Percentiles rank a stretch among this genome's conserved stretches.
Conservation (phyloP, 768 basidiomycete genomes). For the Sarcomyxa edulis region DNA sequence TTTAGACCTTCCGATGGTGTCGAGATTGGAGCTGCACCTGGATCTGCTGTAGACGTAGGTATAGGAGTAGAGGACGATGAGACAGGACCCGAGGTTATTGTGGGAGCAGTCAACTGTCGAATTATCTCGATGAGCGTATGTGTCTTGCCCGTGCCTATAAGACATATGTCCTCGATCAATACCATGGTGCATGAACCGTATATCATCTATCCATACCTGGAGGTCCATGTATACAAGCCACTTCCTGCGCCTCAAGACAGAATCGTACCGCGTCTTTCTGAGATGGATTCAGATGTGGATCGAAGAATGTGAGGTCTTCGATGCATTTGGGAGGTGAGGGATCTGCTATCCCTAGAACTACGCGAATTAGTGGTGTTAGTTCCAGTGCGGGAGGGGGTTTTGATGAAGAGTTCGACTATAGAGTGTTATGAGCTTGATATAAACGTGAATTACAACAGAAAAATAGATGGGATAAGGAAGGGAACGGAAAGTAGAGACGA, state of each 20-base stretch:
- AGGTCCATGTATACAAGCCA: slow-evolving; percentile 96
- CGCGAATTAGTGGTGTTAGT: slow-evolving; percentile 50
- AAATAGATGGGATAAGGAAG: slow-evolving; percentile 13
- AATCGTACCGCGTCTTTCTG: slow-evolving; percentile 84
- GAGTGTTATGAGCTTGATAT: slow-evolving; percentile 30
- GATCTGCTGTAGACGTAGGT: no score
- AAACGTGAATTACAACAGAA: slow-evolving; percentile 10
- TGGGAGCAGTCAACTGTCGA: slow-evolving; percentile 69
- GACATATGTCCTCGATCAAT: background rate
- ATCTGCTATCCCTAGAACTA: slow-evolving; percentile 62
- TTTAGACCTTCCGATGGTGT: no score
- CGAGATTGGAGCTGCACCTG: no score
- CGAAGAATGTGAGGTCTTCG: slow-evolving; percentile 58
- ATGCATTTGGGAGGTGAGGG: slow-evolving; percentile 35
- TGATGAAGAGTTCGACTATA: background rate
- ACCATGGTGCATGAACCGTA: background rate
- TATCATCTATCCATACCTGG: slow-evolving; percentile 63
- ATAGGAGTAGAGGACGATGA: slow-evolving; percentile 40
- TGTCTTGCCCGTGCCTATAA: slow-evolving; percentile 85
- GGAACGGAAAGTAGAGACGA: slow-evolving; percentile 3
- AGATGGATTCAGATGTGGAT: slow-evolving; percentile 71
- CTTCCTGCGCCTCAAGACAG: slow-evolving; percentile 72
- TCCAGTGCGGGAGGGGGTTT: slow-evolving; percentile 19
- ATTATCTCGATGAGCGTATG: slow-evolving; percentile 94
- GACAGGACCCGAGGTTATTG: no score